phyloP scores from a whole-genome alignment of 257 asterid species.

The Solanum chiquidenum region DNA sequence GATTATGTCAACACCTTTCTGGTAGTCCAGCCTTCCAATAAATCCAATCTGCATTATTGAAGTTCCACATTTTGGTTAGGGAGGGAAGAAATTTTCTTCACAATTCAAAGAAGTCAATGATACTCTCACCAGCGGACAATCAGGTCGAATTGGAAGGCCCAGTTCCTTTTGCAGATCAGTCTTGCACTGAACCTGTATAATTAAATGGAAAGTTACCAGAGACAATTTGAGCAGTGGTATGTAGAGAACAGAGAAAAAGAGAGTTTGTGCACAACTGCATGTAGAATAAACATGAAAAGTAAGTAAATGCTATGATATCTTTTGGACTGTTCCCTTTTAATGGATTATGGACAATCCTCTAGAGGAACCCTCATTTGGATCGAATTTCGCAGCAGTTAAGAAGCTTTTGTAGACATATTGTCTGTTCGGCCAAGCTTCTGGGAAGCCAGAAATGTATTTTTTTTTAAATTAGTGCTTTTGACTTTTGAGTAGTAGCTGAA shows the following conservation, averaged over 20 bases:
- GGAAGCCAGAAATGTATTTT: not conserved
- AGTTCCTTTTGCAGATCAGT: conserved; percentile 77
- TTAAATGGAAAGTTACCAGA: not conserved
- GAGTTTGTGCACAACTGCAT: not conserved
- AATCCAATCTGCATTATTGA: conserved; percentile 64
- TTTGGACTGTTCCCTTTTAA: not conserved
- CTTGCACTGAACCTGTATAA: conserved; percentile 65
- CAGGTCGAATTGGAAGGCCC: conserved; percentile 77
- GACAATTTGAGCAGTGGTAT: not conserved
- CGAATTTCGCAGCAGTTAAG: not conserved
- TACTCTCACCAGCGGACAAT: conserved; percentile 71
- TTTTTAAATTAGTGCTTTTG: not conserved
- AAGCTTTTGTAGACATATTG: not conserved
- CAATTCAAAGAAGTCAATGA: not conserved
- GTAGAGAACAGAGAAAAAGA: not conserved
- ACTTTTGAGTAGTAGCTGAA: not conserved
- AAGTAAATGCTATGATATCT: not conserved
- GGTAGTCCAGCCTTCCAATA: conserved; percentile 91
- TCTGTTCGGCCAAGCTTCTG: not conserved
- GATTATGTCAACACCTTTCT: conserved; percentile 90
- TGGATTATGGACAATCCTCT: not conserved
- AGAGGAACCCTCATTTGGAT: not conserved
- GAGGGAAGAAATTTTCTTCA: not conserved
- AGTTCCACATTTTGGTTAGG: conserved; percentile 3
- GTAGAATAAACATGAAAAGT: not conserved